Evolutionary conservation across 495 filamentous ascomycete species (phyloP), one percentile per base, ranked within the genome.

Genomic region (Astrothelium macrocarpum): DNA sequence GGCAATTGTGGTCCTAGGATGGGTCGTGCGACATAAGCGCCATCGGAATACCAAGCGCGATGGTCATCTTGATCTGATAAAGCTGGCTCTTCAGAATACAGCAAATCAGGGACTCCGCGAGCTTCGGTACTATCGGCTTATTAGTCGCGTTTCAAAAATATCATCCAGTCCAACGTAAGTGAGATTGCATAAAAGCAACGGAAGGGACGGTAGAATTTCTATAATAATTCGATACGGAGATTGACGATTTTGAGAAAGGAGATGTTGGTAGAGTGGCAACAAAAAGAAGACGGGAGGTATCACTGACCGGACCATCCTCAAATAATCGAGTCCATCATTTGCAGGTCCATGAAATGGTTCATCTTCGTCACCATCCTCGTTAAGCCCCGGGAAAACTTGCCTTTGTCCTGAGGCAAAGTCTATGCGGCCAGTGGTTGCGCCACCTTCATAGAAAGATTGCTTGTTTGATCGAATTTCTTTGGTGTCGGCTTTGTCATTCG

Each of bases 21-120:
- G 1, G 81, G 80, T 1, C 73, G 76, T 14, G 83, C 86, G 12
- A 81, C 80, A 65, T 87, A 91, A n/a, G 87, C 85, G 39, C 89
- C 88, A 69, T 91, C 85, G 29, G 80, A 69, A 68, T 89, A 89
- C 67, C 81, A 86, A 1, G 84, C 88, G 53, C 83, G 68, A 34
- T 74, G 73, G 70, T 84, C 80, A 60, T 77, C 80, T 26, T 5
- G 2, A 9, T 56, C 49, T 11, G 49, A 56, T 26, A 10, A 26
- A 20, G 49, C 23, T 29, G 12, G 23, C 9, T 56, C 49, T 10
- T 9, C 5, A 1, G 49, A 56, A 25, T 2, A 5, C 0, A 56
- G 25, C 5, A 56, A 16, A 16, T 56, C 7, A 3, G 49, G 49
- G 10, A 56, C 23, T 20, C 49, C 49, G 10, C 49, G 49, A 2